These are phyloP conservation scores for Penicillium occitanis DNA, from an alignment of 2,329 filamentous ascomycete species.

Conservation along the genomic window DNA sequence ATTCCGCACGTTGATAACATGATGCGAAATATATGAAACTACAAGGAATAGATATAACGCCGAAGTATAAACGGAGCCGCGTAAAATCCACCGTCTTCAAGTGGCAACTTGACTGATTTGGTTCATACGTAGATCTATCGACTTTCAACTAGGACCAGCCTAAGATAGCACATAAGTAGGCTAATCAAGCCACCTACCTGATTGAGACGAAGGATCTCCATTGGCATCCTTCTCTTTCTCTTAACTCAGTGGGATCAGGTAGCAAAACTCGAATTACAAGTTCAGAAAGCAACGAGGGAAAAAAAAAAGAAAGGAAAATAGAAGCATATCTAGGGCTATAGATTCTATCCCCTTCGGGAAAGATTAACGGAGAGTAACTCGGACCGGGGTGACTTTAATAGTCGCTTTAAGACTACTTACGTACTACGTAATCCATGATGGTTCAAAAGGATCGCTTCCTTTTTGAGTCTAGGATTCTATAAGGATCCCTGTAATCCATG, in stretches of 20 bases:
- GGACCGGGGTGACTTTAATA: neutral
- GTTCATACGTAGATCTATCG: neutral
- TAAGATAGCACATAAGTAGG: neutral
- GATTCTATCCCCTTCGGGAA: neutral
- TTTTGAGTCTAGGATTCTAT: neutral
- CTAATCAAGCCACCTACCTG: neutral
- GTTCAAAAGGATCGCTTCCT: neutral
- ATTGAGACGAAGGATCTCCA: neutral
- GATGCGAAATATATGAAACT: neutral
- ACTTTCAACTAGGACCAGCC: neutral
- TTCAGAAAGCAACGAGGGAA: neutral
- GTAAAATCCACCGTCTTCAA: neutral
- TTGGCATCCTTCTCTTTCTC: neutral
- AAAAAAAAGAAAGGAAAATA: neutral
- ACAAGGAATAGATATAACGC: neutral
- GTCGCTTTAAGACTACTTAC: neutral
- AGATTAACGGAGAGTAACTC: neutral
- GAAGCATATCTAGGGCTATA: neutral
- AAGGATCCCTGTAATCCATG: neutral
- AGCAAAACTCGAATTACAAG: neutral
- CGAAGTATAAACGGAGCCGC: neutral
- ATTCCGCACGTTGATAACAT: neutral
- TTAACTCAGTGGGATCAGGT: neutral
- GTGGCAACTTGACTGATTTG: slow-evolving; percentile 1
- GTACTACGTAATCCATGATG: neutral